Conservation (phyloP, 2,329 filamentous ascomycete genomes). For the Tolypocladium capitatum region DNA sequence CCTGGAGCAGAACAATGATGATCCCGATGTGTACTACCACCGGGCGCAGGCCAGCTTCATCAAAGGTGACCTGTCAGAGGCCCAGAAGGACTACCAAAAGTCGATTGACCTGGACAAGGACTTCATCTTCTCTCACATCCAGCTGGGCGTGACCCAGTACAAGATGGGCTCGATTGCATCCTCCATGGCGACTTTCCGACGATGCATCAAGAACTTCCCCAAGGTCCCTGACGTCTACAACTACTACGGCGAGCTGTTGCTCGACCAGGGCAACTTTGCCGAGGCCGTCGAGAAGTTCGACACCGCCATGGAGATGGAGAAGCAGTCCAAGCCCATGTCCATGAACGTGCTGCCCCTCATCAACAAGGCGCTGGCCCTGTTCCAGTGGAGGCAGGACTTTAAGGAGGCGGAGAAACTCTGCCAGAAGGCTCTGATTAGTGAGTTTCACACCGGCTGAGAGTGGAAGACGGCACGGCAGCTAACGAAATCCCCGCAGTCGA, state of each 20-base stretch:
- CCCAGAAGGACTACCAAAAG: slow-evolving; percentile 97
- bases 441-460: slow-evolving; percentile 23
- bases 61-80: slow-evolving; percentile 81
- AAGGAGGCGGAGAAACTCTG: slow-evolving; percentile 89
- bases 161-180: slow-evolving; percentile 98
- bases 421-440: slow-evolving; percentile 94
- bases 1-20: slow-evolving; percentile 68
- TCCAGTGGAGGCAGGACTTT: slow-evolving; percentile 98
- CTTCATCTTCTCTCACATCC: slow-evolving; percentile 99
- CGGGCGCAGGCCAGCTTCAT: slow-evolving; percentile 98
- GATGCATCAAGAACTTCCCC: slow-evolving; percentile 97
- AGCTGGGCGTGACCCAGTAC: slow-evolving; percentile 97
- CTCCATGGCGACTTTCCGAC: slow-evolving; percentile 94
- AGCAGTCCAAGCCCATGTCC: slow-evolving; percentile 78
- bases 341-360: slow-evolving; percentile 98
- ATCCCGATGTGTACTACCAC: slow-evolving; percentile 98
- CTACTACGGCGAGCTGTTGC: slow-evolving; percentile 93
- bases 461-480: slow-evolving; percentile 12
- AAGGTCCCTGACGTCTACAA: slow-evolving; percentile 97
- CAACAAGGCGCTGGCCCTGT: slow-evolving; percentile 93
- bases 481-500: slow-evolving; percentile 52
- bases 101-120: slow-evolving; percentile 91
- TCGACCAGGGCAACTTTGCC: slow-evolving; percentile 90
- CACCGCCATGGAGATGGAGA: slow-evolving; percentile 97
- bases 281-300: slow-evolving; percentile 98